Percentiles rank a stretch among this genome's conserved stretches.
Conservation (phyloP, 2,329 filamentous ascomycete genomes). For the Neoarthrinium moseri region DNA sequence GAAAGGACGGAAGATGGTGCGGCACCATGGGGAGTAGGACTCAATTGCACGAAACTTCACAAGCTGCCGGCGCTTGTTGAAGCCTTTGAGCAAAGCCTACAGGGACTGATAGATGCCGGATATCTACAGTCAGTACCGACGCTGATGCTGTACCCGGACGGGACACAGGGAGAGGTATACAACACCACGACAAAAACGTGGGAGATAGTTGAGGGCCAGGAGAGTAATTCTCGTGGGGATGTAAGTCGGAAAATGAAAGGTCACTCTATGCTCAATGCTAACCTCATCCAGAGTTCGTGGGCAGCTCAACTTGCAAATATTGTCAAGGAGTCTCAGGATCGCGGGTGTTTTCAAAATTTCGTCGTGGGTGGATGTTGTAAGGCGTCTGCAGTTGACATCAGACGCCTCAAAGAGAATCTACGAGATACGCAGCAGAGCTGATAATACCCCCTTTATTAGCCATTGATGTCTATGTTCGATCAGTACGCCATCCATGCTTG, state of each 20-base stretch:
- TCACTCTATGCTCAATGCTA: not conserved
- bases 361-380: conserved; percentile 56
- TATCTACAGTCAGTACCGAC: conserved; percentile 41
- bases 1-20: conserved; percentile 14
- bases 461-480: no score
- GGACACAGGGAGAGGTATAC: conserved; percentile 67
- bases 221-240: not conserved
- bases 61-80: conserved; percentile 56
- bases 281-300: conserved; percentile 36
- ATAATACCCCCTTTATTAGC: no score
- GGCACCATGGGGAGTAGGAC: conserved; percentile 60
- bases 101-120: conserved; percentile 32
- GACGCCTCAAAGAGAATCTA: conserved; percentile 50
- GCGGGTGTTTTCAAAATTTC: conserved; percentile 42
- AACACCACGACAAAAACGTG: conserved; percentile 62
- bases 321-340: conserved; percentile 33
- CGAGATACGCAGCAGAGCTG: no score
- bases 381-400: conserved; percentile 61
- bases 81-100: conserved; percentile 51
- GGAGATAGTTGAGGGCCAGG: conserved; percentile 40
- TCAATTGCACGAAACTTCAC: conserved; percentile 68
- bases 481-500: no score
- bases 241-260: not conserved
- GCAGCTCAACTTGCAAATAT: conserved; percentile 41
- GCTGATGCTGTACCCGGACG: conserved; percentile 67